Evolutionary conservation across 1,284 basidiomycete genomes (phyloP), one percentile per base, ranked within the genome.

Genomic region (Microbotryomycetes sp.): DNA sequence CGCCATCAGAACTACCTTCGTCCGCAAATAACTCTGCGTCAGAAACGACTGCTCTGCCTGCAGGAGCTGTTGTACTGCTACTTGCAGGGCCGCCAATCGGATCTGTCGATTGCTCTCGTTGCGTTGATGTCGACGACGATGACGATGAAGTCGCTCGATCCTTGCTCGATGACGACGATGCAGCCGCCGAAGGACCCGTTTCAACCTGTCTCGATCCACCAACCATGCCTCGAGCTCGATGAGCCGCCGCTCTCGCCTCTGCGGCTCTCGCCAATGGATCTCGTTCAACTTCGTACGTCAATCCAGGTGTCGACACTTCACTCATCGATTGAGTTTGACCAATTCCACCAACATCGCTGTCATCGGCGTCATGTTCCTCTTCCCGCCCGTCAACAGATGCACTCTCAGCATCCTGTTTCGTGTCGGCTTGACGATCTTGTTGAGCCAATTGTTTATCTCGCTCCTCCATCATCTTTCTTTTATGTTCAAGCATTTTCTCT

Each of bases 11-110:
- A 29, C 26, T 58, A n/a, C 22, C 46, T 25, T 6, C 65, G 9
- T 67, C 60, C 4, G 46, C 47, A 53, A 67, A 67, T 23, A 67
- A 52, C 28, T 62, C 60, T 15, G 45, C 55, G 7, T 67, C 65
- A 14, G 58, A 42, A 14, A 65, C 48, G 49, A 47, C 45, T 16
- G 32, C 25, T n/a, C 26, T 12, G n/a, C 50, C 50, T 9, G 36
- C 36, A 12, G 36, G 36, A 9, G 36, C 12, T 42, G 36, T 9
- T 19, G 36, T 9, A 9, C 9, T 9, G n/a, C n/a, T n/a, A n/a
- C n/a, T n/a, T n/a, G n/a, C n/a, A n/a, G n/a, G n/a, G n/a, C n/a
- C n/a, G n/a, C n/a, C n/a, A n/a, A n/a, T n/a, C n/a, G n/a, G n/a
- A n/a, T n/a, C n/a, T n/a, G n/a, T n/a, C n/a, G n/a, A n/a, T n/a